Percentiles rank a stretch among this genome's conserved stretches.
These are phyloP conservation scores for Alternaria sp. DNA, from an alignment of 2,329 filamentous ascomycete genomes.

Conservation along the genomic window DNA sequence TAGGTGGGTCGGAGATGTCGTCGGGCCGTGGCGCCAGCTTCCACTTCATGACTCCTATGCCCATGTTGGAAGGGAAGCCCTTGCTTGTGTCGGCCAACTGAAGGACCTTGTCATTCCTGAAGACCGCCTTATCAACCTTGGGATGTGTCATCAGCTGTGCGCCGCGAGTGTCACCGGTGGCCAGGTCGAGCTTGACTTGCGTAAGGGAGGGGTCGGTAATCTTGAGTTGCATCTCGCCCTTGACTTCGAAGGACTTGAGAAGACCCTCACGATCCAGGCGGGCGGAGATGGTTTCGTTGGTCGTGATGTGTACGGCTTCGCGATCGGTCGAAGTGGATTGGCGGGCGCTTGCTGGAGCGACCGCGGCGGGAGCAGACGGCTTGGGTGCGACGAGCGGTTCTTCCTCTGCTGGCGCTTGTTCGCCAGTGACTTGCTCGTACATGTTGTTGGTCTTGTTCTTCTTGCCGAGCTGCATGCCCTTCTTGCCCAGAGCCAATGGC, in stretches of 20 bases:
- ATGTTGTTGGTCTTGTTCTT: slow-evolving; percentile 98
- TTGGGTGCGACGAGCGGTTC: slow-evolving; percentile 75
- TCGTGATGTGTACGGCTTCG: slow-evolving; percentile 84
- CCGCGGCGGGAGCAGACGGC: slow-evolving; percentile 57
- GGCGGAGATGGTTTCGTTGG: slow-evolving; percentile 89
- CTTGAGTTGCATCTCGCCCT: slow-evolving; percentile 88
- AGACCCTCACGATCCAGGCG: slow-evolving; percentile 87
- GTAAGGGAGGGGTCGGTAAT: slow-evolving; percentile 88
- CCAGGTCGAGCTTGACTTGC: slow-evolving; percentile 85
- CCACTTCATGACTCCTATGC: slow-evolving; percentile 93
- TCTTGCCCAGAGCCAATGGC: slow-evolving; percentile 83
- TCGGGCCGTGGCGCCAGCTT: slow-evolving; percentile 82
- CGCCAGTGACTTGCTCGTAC: slow-evolving; percentile 92
- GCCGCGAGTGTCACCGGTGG: slow-evolving; percentile 77
- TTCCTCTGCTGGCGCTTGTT: slow-evolving; percentile 78
- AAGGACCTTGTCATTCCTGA: slow-evolving; percentile 81
- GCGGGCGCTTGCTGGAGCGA: slow-evolving; percentile 61
- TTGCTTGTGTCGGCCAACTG: slow-evolving; percentile 88
- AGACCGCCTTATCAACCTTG: slow-evolving; percentile 89
- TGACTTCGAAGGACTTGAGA: slow-evolving; percentile 84
- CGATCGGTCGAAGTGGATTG: slow-evolving; percentile 74
- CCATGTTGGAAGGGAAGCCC: slow-evolving; percentile 93
- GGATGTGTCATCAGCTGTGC: slow-evolving; percentile 95
- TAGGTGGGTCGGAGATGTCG: slow-evolving; percentile 80
- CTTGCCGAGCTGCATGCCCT: slow-evolving; percentile 99